Conservation (phyloP, 1,139 yeast genomes). For the Debaryomyces coudertii region DNA sequence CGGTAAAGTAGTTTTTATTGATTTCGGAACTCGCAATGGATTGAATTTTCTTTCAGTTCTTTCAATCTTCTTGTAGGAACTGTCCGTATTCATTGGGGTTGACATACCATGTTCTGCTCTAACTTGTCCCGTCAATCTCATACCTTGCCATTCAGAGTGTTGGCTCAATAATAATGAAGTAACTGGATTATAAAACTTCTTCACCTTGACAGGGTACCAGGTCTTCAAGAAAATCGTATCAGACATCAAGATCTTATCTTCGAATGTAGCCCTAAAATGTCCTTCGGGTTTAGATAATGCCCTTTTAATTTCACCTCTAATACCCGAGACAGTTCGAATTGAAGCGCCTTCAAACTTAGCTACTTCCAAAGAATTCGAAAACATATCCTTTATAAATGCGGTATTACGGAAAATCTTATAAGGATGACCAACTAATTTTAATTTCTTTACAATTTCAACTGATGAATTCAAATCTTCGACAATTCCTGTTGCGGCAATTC, state of each 20-base stretch:
- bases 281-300: conserved; percentile 96
- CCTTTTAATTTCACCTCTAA: conserved; percentile 95
- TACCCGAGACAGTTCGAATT: conserved; percentile 94
- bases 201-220: conserved; percentile 94
- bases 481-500: conserved; percentile 98
- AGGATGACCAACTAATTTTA: conserved; percentile 94
- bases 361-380: conserved; percentile 86
- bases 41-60: conserved; percentile 87
- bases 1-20: conserved; percentile 77
- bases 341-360: conserved; percentile 98
- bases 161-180: conserved; percentile 78
- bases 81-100: conserved; percentile 69
- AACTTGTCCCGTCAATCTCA: conserved; percentile 92
- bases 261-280: conserved; percentile 97
- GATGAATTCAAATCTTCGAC: conserved; percentile 91
- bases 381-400: conserved; percentile 97
- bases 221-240: conserved; percentile 90
- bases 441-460: conserved; percentile 91
- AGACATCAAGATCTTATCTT: conserved; percentile 88
- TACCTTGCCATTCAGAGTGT: conserved; percentile 92
- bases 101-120: conserved; percentile 73
- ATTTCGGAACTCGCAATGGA: conserved; percentile 80
- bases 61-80: conserved; percentile 78
- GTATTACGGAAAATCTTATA: conserved; percentile 93
- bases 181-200: conserved; percentile 93